Evolutionary conservation across 2,329 filamentous ascomycete genomes (phyloP).

Genomic region (Alternaria sp.): DNA sequence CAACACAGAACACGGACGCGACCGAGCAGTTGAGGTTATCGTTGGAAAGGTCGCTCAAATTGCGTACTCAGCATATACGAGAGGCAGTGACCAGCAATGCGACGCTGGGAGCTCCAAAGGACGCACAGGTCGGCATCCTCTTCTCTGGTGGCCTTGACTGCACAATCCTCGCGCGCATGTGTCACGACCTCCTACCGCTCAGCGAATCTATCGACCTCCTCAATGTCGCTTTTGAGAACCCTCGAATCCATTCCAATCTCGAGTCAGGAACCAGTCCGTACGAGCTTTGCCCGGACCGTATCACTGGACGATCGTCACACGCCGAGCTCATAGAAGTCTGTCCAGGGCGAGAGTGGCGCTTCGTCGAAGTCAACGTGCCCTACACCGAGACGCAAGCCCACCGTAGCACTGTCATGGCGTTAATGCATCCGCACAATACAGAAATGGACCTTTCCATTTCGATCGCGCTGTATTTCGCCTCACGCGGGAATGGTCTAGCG

Average conservation of each 20-base stretch:
- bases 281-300: constrained; percentile 87
- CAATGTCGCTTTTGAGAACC: constrained; percentile 98
- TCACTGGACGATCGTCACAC: constrained; percentile 83
- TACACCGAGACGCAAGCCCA: constrained; percentile 78
- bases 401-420: constrained; percentile 71
- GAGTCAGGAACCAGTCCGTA: constrained; percentile 61
- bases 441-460: constrained; percentile 99
- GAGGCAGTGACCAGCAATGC: constrained; percentile 27
- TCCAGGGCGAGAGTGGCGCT: constrained; percentile 78
- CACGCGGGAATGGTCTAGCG: constrained; percentile 71
- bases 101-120: not conserved
- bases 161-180: constrained; percentile 82
- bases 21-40: constrained; percentile 64
- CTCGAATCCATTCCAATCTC: constrained; percentile 64
- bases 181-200: constrained; percentile 76
- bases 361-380: constrained; percentile 84
- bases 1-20: constrained; percentile 49
- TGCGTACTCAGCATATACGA: constrained; percentile 58
- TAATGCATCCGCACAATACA: constrained; percentile 94
- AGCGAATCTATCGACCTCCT: constrained; percentile 82
- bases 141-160: constrained; percentile 97
- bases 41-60: constrained; percentile 68
- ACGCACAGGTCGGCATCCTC: constrained; percentile 74
- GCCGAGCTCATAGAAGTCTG: constrained; percentile 77
- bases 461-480: constrained; percentile 92